These are phyloP conservation scores for Scenedesmus sp. DNA, from an alignment of 163 green algal species.

Conservation along the genomic window DNA sequence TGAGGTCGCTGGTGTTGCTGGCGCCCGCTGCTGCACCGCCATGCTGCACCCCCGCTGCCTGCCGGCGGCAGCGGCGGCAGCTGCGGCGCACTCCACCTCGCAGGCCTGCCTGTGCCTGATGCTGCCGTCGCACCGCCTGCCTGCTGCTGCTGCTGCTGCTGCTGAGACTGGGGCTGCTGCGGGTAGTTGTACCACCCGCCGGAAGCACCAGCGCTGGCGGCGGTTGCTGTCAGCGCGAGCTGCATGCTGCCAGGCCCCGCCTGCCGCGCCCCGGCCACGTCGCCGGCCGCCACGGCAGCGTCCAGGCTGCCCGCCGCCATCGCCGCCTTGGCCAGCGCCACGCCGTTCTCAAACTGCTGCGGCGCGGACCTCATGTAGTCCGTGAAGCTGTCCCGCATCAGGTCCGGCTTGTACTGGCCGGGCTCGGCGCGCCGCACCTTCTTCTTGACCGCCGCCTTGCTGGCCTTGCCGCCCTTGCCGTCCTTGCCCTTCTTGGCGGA, in stretches of 20 bases:
- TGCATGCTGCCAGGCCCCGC: background rate
- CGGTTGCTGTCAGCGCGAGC: background rate
- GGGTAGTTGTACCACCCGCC: background rate
- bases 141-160: constrained; percentile 21
- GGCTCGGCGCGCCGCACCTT: constrained; percentile 53
- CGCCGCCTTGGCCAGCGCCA: constrained; percentile 40
- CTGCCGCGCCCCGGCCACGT: background rate
- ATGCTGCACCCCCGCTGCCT: background rate
- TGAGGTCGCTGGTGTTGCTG: constrained; percentile 8
- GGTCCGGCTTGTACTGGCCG: constrained; percentile 47
- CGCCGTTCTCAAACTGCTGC: constrained; percentile 21
- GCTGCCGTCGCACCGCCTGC: background rate
- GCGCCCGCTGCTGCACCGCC: background rate
- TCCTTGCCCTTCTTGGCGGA: background rate
- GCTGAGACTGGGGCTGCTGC: background rate
- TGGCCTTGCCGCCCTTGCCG: constrained; percentile 34
- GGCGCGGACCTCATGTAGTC: constrained; percentile 52
- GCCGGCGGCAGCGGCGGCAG: background rate
- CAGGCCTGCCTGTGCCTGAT: background rate
- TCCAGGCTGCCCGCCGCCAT: constrained; percentile 15
- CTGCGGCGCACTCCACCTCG: background rate
- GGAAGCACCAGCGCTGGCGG: background rate
- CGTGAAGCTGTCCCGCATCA: constrained; percentile 57
- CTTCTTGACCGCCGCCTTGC: constrained; percentile 14
- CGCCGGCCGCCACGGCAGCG: background rate